Evolutionary conservation across 768 basidiomycete genomes (phyloP), one percentile per base, ranked within the genome.

Genomic region (Daedalea quercina): DNA sequence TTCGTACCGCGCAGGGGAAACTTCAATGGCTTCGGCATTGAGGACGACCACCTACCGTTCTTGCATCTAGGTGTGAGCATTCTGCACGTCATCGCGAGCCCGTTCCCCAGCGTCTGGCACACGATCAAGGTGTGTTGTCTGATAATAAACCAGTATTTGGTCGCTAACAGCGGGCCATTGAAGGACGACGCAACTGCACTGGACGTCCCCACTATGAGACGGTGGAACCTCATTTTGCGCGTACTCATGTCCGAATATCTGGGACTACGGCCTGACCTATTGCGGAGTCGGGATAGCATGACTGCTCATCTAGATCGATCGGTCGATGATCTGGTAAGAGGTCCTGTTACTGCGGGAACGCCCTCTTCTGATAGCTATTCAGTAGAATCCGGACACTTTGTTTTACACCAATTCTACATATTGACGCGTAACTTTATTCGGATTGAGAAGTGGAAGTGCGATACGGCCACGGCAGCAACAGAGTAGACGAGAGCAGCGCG

Each of bases 41-140:
- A 81, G 37, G 96, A 99, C 67, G 96, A 99, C 69, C 96, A 99
- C 61, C 67, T 92, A 40, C 96, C 96, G 22, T 98, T 99, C 73
- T 62, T 95, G 47, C 69, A 73, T 34, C 70, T 74, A 56, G 96
- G 96, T 1, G 93, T 98, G 15, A 89, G 82, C 56, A 71, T 98
- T 48, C 70, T 99, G 58, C 96, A 99, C 67, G 66, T 98, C 44
- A 98, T 98, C 51, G 70, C 94, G 2, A 80, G 81, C 44, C 93
- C 90, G 2, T 99, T 98, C 67, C 96, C 96, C 2, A 54, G 40
- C 1, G 92, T 95, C 15, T 97, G 94, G 94, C 94, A 97, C 67
- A 84, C 79, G 8, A 63, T 90, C 33, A 65, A 63, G 52, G 95
- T 92, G 63, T 62, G 80, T 70, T 35, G 19, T 34, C 9, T 25